phyloP scores from a whole-genome alignment of 1,284 basidiomycete genomes.

The Leccinum variabile region DNA sequence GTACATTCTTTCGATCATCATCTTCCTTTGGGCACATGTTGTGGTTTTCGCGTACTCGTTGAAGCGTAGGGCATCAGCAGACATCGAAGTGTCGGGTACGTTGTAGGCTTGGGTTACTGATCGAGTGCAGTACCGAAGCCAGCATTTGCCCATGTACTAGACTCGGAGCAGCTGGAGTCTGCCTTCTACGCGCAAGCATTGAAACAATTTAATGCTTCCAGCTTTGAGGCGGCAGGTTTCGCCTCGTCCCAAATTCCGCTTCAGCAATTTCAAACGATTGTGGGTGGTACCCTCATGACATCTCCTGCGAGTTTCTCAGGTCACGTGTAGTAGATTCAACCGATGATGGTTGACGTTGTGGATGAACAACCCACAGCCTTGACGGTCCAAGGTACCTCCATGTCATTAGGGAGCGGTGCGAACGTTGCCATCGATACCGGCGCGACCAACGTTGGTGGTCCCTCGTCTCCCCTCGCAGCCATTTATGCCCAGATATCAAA shows the following conservation, averaged over 20 bases:
- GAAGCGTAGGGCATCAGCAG: background rate
- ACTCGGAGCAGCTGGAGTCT: slow-evolving; percentile 59
- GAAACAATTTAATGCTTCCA: slow-evolving; percentile 60
- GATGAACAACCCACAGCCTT: slow-evolving; percentile 18
- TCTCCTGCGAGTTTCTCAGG: slow-evolving; percentile 24
- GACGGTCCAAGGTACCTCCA: slow-evolving; percentile 33
- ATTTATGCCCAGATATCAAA: slow-evolving; percentile 42
- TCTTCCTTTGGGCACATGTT: slow-evolving; percentile 1
- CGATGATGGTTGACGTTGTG: slow-evolving; percentile 1
- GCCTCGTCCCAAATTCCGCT: slow-evolving; percentile 53
- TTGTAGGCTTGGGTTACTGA: background rate
- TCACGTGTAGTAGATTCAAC: background rate
- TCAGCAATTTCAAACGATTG: slow-evolving; percentile 63
- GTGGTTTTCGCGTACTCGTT: slow-evolving; percentile 6
- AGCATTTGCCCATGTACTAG: slow-evolving; percentile 77
- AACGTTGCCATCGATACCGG: slow-evolving; percentile 45
- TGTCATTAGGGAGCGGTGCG: slow-evolving; percentile 22
- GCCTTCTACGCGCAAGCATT: slow-evolving; percentile 71
- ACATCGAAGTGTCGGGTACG: slow-evolving; percentile 21
- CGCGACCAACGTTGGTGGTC: slow-evolving; percentile 42
- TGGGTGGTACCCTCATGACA: slow-evolving; percentile 36
- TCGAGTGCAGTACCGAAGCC: slow-evolving; percentile 1
- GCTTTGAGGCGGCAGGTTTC: slow-evolving; percentile 73
- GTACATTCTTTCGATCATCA: background rate
- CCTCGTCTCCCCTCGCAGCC: slow-evolving; percentile 31